These are phyloP conservation scores for Lupinus albus DNA, from an alignment of 306 rosid species.

Conservation along the genomic window DNA sequence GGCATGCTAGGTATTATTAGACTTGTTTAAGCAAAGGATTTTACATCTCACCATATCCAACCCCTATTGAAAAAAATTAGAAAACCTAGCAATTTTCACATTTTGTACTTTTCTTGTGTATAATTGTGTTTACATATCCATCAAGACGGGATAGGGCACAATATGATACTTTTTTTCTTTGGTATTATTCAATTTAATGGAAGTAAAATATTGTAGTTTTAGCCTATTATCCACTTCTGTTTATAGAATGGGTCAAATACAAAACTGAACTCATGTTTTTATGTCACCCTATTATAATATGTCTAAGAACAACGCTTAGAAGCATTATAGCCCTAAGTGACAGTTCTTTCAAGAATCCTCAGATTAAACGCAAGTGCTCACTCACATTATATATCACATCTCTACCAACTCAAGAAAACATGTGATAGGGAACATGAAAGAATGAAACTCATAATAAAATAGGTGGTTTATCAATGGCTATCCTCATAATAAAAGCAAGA, in stretches of 20 bases:
- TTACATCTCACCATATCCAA: background rate
- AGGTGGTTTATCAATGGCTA: background rate
- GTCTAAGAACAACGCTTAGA: background rate
- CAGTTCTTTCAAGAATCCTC: background rate
- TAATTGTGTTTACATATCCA: background rate
- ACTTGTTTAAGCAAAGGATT: background rate
- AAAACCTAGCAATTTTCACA: background rate
- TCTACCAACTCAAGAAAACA: background rate
- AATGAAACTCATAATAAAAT: background rate
- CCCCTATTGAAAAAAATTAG: background rate
- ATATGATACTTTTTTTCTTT: too few species aligned
- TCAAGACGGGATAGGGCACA: too few species aligned
- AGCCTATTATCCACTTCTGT: too few species aligned
- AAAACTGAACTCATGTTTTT: too few species aligned
- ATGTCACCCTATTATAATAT: too few species aligned
- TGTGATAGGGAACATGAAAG: background rate
- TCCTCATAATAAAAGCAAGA: constrained; percentile 18
- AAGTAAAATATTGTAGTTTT: too few species aligned
- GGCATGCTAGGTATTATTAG: too few species aligned
- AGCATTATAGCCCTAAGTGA: too few species aligned
- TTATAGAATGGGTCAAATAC: too few species aligned
- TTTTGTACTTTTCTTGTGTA: background rate
- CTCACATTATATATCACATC: too few species aligned
- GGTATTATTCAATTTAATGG: too few species aligned
- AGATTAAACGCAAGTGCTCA: background rate